Base-by-base conservation (phyloP, 2,329 filamentous ascomycete genomes). In the Trichoderma sp. region DNA sequence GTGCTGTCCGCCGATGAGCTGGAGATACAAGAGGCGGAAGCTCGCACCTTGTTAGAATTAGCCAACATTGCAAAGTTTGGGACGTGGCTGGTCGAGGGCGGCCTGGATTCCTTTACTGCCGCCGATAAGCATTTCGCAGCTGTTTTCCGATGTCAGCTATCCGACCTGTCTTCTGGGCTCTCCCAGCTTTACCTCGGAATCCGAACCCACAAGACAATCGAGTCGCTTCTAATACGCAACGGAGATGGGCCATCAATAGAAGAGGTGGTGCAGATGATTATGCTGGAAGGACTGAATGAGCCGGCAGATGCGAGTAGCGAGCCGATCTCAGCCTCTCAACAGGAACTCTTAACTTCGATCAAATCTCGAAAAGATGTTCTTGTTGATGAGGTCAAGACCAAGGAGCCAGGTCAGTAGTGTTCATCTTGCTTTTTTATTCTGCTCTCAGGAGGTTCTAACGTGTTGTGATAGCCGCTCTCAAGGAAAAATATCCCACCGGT, bases 241-340 rank as follows among this genome's bases (percentile, higher is more conserved):
- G 87, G 86, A 70, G 86, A 84, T 18, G 56, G 28, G 18, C 47
- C 57, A 14, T 62, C 30, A 61, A 53, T 61, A 53, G 80, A 88
- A 66, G 76, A 77, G 18, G 81, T 84, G 15, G 78, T 91, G 18
- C 85, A 86, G 12, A 86, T 89, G 68, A 84, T 88, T 3, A 84
- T 93, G 43, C 83, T 86, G 7, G 82, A 85, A 9, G 83, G 91
- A 5, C 80, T 92, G 3, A 85, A 91, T 30, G 82, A 78, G 12
- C 76, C 76, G 24, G 76, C 81, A 39, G 79, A 80, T 63, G 78
- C 77, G 3, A 77, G 77, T 18, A 73, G 76, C 26, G 78, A 80
- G 67, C 73, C 81, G 21, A 81, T 77, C 73, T 74, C 81, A 74
- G 47, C 56, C 24, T 77, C 81, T 30, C 81, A 83, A 69, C 77